Evolutionary conservation across 2,329 filamentous ascomycete genomes (phyloP).

Genomic region (Pseudocercospora musae): DNA sequence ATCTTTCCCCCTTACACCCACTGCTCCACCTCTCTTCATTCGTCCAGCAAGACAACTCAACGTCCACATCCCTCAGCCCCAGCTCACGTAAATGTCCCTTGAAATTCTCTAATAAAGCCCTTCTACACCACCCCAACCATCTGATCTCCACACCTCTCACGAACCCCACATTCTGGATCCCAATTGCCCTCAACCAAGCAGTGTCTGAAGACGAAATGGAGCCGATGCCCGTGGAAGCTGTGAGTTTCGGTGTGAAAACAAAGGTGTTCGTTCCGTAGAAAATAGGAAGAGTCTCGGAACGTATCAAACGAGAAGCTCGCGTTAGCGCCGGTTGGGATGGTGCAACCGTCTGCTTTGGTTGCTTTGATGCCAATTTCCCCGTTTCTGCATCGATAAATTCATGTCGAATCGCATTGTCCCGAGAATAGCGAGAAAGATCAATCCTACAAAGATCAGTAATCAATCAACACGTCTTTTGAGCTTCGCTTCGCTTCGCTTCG

Average conservation of each 20-base stretch:
- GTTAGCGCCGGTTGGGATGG: slow-evolving; percentile 13
- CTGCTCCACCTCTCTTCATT: slow-evolving; percentile 14
- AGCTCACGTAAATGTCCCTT: not conserved
- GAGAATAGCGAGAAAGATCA: slow-evolving; percentile 7
- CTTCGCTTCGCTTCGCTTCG: not conserved
- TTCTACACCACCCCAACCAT: slow-evolving; percentile 12
- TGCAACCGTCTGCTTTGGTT: not conserved
- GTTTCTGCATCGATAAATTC: slow-evolving; percentile 6
- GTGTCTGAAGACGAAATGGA: not conserved
- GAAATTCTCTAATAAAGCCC: slow-evolving; percentile 7
- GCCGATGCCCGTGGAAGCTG: not conserved
- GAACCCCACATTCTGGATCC: not conserved
- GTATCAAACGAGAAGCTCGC: slow-evolving; percentile 11
- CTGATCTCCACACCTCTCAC: slow-evolving; percentile 2
- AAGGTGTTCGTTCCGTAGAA: slow-evolving; percentile 19
- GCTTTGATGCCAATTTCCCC: not conserved
- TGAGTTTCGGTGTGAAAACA: slow-evolving; percentile 5
- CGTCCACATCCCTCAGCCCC: slow-evolving; percentile 1
- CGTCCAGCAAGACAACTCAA: slow-evolving; percentile 10
- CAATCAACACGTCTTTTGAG: not conserved
- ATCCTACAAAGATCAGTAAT: slow-evolving; percentile 3
- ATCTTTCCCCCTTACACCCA: slow-evolving; percentile 2
- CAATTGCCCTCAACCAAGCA: slow-evolving; percentile 4
- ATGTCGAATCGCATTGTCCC: slow-evolving; percentile 6
- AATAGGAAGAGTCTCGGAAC: slow-evolving; percentile 13